phyloP scores from a whole-genome alignment of 1,284 basidiomycete species.

The Earliella scabrosa region DNA sequence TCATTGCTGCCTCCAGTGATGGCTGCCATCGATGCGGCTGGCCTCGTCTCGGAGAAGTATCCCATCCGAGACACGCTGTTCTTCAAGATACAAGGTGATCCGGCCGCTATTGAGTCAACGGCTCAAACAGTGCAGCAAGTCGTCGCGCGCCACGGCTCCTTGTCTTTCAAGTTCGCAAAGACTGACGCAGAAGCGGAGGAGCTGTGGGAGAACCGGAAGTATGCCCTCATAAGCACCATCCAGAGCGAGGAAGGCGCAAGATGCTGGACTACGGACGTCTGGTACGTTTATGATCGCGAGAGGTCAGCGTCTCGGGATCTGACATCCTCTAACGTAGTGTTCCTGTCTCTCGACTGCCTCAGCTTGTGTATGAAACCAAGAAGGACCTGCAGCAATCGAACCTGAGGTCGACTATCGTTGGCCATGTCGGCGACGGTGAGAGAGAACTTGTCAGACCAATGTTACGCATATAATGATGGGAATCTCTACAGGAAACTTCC shows the following conservation, averaged over 20 bases:
- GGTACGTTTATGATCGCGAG: slow-evolving; percentile 48
- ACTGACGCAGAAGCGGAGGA: too few relatives aligned
- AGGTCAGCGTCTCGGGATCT: background rate
- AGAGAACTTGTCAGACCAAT: background rate
- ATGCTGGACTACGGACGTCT: slow-evolving; percentile 87
- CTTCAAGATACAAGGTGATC: slow-evolving; percentile 86
- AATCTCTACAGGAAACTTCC: slow-evolving; percentile 57
- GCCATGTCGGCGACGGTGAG: slow-evolving; percentile 12
- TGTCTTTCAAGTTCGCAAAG: slow-evolving; percentile 73
- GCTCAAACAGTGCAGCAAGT: slow-evolving; percentile 62
- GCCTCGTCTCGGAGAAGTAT: slow-evolving; percentile 61
- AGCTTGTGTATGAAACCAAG: slow-evolving; percentile 7
- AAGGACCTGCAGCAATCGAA: slow-evolving; percentile 2
- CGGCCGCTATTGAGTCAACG: slow-evolving; percentile 64
- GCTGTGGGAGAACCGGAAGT: slow-evolving; percentile 89
- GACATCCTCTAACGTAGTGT: slow-evolving; percentile 51
- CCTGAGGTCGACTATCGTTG: slow-evolving; percentile 7
- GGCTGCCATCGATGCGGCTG: slow-evolving; percentile 69
- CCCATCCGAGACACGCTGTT: slow-evolving; percentile 78
- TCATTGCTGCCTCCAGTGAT: too few relatives aligned
- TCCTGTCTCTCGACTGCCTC: slow-evolving; percentile 74
- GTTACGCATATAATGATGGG: background rate
- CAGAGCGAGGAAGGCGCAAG: slow-evolving; percentile 65
- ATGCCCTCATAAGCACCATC: slow-evolving; percentile 75
- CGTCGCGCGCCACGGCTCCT: slow-evolving; percentile 67